Base-by-base conservation (phyloP, 352 stramenopile genomes). In the Thalassiosira pacifica region DNA sequence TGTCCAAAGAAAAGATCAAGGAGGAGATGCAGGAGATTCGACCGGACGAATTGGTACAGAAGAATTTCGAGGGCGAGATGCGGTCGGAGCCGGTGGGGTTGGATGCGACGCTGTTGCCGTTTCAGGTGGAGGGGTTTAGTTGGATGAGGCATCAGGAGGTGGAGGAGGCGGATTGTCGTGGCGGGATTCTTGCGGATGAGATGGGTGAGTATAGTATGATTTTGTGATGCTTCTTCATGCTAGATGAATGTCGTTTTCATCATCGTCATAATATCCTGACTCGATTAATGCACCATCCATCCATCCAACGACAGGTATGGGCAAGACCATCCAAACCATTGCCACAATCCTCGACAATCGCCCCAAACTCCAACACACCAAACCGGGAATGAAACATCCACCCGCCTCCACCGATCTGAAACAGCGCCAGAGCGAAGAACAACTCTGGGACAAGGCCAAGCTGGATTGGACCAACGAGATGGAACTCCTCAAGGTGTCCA, bases 321-420 rank as follows among this genome's bases (percentile, higher is more conserved):
- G 98, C 10, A 99, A 99, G 84, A 99, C 97, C 0, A 94, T 99
- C 55, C 97, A 99, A 92, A 97, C 97, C 2, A 99, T 99, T 67
- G 95, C 96, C 5, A 91, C 97, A 9, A 98, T 99, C 29, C 84
- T 99, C 0, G 96, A 98, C 72, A 98, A 98, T 78, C 88, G 91
- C 24, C 96, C 92, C 8, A 90, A 93, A 65, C 59, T 94, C 13
- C 92, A 95, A 76, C 87, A 96, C 66, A 45, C 40, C 59, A 85
- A 72, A 70, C 86, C 89, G 1, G 85, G 86, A 52, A 86, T 64
- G 5, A 95, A 95, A 61, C 86, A 94, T 73, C 86, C 89, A 37
- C 84, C 90, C 0, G 69, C 70, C 24, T n/a, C 66, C 31, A 65
- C 84, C 11, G 83, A 88, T 53, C 27, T 85, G 75, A 42, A 85